Percentiles rank a stretch among this genome's conserved stretches.
phyloP scores from a whole-genome alignment of 2,329 filamentous ascomycete genomes.

The Ophiostoma sp. region DNA sequence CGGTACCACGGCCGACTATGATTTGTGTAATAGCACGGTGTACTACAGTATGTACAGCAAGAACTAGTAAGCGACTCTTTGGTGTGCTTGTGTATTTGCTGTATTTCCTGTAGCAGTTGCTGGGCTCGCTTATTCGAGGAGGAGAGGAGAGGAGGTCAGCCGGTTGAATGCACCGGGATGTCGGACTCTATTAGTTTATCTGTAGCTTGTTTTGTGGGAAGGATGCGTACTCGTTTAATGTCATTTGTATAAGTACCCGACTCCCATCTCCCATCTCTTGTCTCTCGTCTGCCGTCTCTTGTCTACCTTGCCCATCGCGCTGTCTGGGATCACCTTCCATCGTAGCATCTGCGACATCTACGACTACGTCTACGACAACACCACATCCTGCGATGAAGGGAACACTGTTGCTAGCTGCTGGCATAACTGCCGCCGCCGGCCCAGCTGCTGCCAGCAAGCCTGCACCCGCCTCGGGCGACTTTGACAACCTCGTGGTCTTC shows the following conservation, averaged over 20 bases:
- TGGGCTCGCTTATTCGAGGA: neutral
- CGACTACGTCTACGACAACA: too few species aligned
- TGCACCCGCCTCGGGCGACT: slow-evolving; percentile 35
- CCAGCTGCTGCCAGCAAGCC: neutral
- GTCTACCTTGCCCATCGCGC: too few species aligned
- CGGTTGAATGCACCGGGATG: neutral
- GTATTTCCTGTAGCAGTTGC: neutral
- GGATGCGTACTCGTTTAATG: neutral
- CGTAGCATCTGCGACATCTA: neutral
- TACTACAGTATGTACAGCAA: neutral
- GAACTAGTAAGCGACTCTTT: neutral
- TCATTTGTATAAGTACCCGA: neutral
- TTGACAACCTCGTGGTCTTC: slow-evolving; percentile 63
- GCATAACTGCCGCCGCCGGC: neutral
- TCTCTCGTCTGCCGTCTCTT: neutral
- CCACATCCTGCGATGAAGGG: neutral
- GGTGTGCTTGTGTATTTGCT: neutral
- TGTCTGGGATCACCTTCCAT: too few species aligned
- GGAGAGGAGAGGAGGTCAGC: neutral
- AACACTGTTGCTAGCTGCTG: neutral
- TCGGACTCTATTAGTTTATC: neutral
- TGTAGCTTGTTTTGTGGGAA: neutral
- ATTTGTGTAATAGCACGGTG: neutral
- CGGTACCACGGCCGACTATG: neutral
- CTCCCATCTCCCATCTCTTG: neutral